phyloP scores from a whole-genome alignment of 2,329 filamentous ascomycete genomes.

The Dactylellina drechsleri region DNA sequence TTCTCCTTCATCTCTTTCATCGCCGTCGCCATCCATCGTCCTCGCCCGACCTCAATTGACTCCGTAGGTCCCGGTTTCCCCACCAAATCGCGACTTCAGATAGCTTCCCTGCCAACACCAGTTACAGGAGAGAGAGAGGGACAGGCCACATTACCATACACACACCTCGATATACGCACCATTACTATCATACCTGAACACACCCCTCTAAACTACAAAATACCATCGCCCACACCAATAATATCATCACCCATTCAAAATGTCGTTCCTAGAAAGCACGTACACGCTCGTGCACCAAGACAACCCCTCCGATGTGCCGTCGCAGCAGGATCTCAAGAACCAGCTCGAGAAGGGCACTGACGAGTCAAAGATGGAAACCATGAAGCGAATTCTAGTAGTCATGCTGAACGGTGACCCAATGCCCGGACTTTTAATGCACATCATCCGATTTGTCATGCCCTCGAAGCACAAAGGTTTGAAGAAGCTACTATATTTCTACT shows the following conservation, averaged over 20 bases:
- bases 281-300: slow-evolving; percentile 98
- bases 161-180: neutral
- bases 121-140: neutral
- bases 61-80: neutral
- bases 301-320: slow-evolving; percentile 91
- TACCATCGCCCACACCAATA: slow-evolving; percentile 11
- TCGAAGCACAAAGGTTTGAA: slow-evolving; percentile 96
- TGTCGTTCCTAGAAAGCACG: slow-evolving; percentile 90
- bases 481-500: slow-evolving; percentile 99
- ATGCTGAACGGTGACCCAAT: slow-evolving; percentile 99
- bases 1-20: slow-evolving; percentile 14
- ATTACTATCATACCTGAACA: neutral
- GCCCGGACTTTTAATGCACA: slow-evolving; percentile 96
- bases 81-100: neutral
- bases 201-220: slow-evolving; percentile 15
- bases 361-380: slow-evolving; percentile 91
- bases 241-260: slow-evolving; percentile 69
- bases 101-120: neutral
- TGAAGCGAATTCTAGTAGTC: slow-evolving; percentile 94
- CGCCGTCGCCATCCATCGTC: neutral
- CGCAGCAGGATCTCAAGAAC: slow-evolving; percentile 87
- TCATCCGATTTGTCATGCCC: slow-evolving; percentile 99
- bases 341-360: slow-evolving; percentile 94
- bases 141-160: slow-evolving; percentile 4
- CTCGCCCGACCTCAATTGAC: neutral